Base-by-base conservation (phyloP, 768 basidiomycete species). In the Phylloporus sp. region DNA sequence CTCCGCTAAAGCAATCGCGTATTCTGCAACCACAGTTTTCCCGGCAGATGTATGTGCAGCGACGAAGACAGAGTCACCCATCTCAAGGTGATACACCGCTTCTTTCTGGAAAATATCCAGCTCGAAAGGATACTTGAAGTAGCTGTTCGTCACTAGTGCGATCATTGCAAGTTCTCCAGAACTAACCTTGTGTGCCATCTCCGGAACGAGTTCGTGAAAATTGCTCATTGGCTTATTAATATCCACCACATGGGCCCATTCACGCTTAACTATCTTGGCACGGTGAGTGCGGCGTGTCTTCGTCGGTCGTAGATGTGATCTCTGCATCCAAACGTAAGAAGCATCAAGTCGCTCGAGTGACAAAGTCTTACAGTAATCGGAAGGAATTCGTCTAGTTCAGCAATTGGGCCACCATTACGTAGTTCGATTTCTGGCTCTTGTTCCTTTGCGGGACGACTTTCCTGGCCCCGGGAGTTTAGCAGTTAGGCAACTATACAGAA, bases 31-130 rank as follows among this genome's bases (percentile, higher is more conserved):
- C 15, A 98, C 96, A 2, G 96, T 99, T 69, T 99, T 99, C 27
- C 96, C 96, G 14, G 96, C 96, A n/a, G 90, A 94, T 4, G 96
- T 99, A 69, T 99, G 96, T 6, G 96, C 96, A 13, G 96, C 96
- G n/a, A 99, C 94, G 63, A 99, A 99, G 15, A 99, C 95, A 11
- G 92, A 95, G 55, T 99, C 90, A 9, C 94, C 96, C 74, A 89
- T 82, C 66, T 99, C 96, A 15, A 99, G 76, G 67, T 96, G 93
- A 67, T 96, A 96, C 7, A 98, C 90, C 2, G 96, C 96, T 64
- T 98, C 92, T 65, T 97, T 98, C 67, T 99, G 96, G 71, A 98
- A 99, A 0, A 86, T 94, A 66, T 99, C 96, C 24, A 99, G 77
- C 62, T 96, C 91, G 68, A 99, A 99, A n/a, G 96, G 94, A 69